A percentile compares a stretch with the other conserved stretches of the same genome.
Conservation (phyloP, 2,329 filamentous ascomycete species). For the Paecilomyces niveus region DNA sequence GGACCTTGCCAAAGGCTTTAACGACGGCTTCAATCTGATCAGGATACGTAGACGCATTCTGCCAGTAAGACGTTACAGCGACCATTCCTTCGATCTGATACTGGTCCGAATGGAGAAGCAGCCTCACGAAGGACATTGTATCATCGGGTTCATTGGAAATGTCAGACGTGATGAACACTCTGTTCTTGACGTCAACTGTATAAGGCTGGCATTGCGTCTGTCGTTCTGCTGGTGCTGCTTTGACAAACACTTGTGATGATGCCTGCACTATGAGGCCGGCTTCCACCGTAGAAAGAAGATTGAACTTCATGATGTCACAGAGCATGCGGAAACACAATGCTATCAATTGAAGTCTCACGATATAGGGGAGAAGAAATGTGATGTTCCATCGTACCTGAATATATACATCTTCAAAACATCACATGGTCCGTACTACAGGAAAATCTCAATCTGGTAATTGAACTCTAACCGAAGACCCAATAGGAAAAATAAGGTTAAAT, state of each 20-base stretch:
- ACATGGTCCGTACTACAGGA: background rate
- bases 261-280: background rate
- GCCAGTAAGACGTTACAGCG: slow-evolving; percentile 42
- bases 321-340: background rate
- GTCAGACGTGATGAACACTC: slow-evolving; percentile 37
- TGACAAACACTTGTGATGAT: background rate
- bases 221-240: background rate
- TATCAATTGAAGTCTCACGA: background rate
- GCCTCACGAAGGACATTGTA: slow-evolving; percentile 38
- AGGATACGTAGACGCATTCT: slow-evolving; percentile 34
- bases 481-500: background rate
- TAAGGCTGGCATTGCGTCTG: background rate
- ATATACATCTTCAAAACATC: background rate
- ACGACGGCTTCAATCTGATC: slow-evolving; percentile 40
- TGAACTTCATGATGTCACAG: background rate
- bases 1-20: slow-evolving; percentile 36
- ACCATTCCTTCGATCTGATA: slow-evolving; percentile 42
- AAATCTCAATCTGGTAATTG: background rate
- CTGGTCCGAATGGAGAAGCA: slow-evolving; percentile 41
- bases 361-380: background rate
- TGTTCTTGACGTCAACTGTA: background rate
- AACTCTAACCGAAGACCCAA: background rate
- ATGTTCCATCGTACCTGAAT: background rate
- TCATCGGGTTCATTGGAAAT: slow-evolving; percentile 45
- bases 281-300: background rate